Percentiles rank a stretch among this genome's conserved stretches.
phyloP scores from a whole-genome alignment of 208 protist genomes.

The Trypanosoma lewisi region DNA sequence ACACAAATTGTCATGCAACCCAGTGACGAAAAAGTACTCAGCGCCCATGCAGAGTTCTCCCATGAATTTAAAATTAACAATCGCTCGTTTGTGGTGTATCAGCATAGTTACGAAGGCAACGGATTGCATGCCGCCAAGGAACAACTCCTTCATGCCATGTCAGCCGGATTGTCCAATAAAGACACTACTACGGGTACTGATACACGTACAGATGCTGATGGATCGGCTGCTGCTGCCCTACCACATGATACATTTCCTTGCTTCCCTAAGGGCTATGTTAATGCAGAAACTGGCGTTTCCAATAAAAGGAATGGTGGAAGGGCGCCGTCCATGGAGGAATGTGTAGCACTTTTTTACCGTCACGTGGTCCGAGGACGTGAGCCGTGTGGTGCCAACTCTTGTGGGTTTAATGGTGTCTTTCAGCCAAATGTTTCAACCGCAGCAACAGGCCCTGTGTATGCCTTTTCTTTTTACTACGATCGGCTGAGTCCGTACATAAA shows the following conservation, averaged over 20 bases:
- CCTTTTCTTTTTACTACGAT: conserved; percentile 77
- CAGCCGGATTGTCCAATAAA: too few relatives aligned
- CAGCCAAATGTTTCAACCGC: conserved; percentile 48
- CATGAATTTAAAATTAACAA: conserved; percentile 30
- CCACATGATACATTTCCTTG: conserved; percentile 26
- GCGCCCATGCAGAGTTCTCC: conserved; percentile 10
- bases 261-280: conserved; percentile 27
- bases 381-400: conserved; percentile 24
- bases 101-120: conserved; percentile 83
- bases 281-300: conserved; percentile 19
- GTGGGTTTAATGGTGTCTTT: conserved; percentile 54
- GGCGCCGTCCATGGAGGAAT: conserved; percentile 36
- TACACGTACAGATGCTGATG: neutral
- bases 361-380: conserved; percentile 37
- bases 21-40: conserved; percentile 6
- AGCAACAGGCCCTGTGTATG: conserved; percentile 56
- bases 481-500: conserved; percentile 31
- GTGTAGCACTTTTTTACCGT: conserved; percentile 36
- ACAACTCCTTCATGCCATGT: conserved; percentile 34
- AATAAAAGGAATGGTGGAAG: conserved; percentile 17
- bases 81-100: conserved; percentile 47
- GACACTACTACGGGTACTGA: too few relatives aligned
- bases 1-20: conserved; percentile 81
- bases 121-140: conserved; percentile 62
- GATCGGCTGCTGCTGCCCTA: neutral